These are phyloP conservation scores for Cicer judaicum DNA, from an alignment of 306 rosid genomes.

Conservation along the genomic window DNA sequence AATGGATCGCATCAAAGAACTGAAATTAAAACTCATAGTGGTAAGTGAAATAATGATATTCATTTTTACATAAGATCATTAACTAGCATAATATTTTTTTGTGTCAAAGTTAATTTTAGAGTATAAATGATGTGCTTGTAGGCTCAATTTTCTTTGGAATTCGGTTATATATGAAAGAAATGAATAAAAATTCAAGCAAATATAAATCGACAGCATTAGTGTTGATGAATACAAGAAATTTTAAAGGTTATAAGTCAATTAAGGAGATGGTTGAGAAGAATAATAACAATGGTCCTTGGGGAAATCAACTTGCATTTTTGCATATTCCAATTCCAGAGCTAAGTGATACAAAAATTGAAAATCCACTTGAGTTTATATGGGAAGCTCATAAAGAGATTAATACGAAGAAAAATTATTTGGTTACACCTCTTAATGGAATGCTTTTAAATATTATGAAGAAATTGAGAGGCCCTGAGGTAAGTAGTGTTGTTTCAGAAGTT, in stretches of 20 bases:
- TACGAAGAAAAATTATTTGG: constrained; percentile 48
- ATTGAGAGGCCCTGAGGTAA: too few species aligned
- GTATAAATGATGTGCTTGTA: constrained; percentile 53
- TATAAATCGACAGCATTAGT: constrained; percentile 50
- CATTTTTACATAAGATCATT: not conserved
- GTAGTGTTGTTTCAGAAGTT: too few species aligned
- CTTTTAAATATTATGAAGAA: not conserved
- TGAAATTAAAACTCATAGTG: constrained; percentile 56
- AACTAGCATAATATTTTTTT: not conserved
- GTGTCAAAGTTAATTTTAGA: constrained; percentile 20
- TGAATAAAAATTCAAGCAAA: constrained; percentile 40
- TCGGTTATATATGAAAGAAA: constrained; percentile 55
- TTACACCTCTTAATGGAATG: constrained; percentile 44
- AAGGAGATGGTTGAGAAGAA: constrained; percentile 54
- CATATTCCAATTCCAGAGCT: constrained; percentile 54
- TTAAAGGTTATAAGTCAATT: constrained; percentile 47
- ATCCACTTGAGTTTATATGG: constrained; percentile 52
- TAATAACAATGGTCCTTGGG: constrained; percentile 49
- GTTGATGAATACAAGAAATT: constrained; percentile 50
- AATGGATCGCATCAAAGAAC: constrained; percentile 43
- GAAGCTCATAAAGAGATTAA: constrained; percentile 46
- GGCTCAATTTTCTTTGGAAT: constrained; percentile 56
- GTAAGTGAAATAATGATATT: constrained; percentile 40
- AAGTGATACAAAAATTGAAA: constrained; percentile 32
- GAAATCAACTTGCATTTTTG: constrained; percentile 55